Evolutionary conservation across 495 filamentous ascomycete species (phyloP), one percentile per base, ranked within the genome.

Genomic region (Pyrenula aspistea): DNA sequence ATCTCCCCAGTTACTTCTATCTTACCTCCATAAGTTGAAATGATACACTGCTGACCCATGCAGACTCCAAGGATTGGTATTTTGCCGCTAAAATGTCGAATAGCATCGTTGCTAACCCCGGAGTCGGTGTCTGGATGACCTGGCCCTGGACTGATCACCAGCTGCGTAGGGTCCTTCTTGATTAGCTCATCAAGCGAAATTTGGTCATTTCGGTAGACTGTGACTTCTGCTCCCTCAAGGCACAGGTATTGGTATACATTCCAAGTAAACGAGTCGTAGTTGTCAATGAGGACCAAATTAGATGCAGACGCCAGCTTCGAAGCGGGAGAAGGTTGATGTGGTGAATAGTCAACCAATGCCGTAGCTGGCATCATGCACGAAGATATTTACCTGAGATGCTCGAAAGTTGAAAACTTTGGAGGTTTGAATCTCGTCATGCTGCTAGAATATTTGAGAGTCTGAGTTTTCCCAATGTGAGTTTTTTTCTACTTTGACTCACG

Each of bases 231-330:
- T 47, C 93, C 93, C 71, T 97, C 93, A 4, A 96, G 83, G 0
- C 91, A 87, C 2, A 99, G 79, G 63, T 96, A 99, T 67, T 99
- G 94, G 69, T 96, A 96, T 57, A 99, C 89, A 66, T 97, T 98
- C 88, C 89, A 97, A 59, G 92, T 95, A 64, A 97, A 99, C 0
- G 92, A 96, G 71, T 99, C 93, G 69, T 96, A 99, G 73, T 99
- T 99, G 73, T 97, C 93, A 63, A 99, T 95, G 56, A 99, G 75
- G 55, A 99, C 82, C 24, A 99, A 81, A 73, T 97, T 97, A 31
- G 84, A 85, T 23, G 92, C 92, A 52, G 77, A 89, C 20, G 82
- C 67, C 24, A 95, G 71, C 54, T 81, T 79, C 52, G 84, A 71
- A 19, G 80, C 81, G 55, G 80, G 81, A 57, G 83, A 80, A 61